Percentiles rank a stretch among this genome's conserved stretches.
phyloP scores from a whole-genome alignment of 2,329 filamentous ascomycete species.

The Fusarium pseudoanthophilum region DNA sequence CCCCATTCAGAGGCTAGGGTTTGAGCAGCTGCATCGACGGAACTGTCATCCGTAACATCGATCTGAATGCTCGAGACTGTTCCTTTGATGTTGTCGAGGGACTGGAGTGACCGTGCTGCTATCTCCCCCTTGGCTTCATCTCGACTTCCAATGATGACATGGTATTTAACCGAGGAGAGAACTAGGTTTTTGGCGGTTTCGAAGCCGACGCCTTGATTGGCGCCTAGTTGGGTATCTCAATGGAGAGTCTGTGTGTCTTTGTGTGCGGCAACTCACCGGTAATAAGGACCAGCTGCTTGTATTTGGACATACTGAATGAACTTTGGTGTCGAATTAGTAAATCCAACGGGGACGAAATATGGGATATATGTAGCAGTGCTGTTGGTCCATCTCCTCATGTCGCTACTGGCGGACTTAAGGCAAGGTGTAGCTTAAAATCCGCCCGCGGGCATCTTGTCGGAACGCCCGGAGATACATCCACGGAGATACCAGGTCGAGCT shows the following conservation, averaged over 20 bases:
- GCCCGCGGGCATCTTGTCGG: neutral
- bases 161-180: conserved; percentile 5
- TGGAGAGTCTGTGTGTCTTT: no score
- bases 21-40: conserved; percentile 4
- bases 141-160: conserved; percentile 19
- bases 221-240: conserved; percentile 10
- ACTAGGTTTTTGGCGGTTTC: conserved; percentile 22
- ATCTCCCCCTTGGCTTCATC: conserved; percentile 9
- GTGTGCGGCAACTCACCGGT: conserved; percentile 6
- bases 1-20: conserved; percentile 8
- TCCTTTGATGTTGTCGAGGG: conserved; percentile 2
- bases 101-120: neutral
- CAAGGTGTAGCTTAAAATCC: neutral
- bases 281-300: conserved; percentile 12
- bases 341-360: neutral
- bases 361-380: neutral
- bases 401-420: neutral
- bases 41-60: conserved; percentile 1
- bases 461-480: neutral
- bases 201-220: conserved; percentile 23
- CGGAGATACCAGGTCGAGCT: neutral
- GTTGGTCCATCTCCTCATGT: rapidly evolving
- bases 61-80: conserved; percentile 11
- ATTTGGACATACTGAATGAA: neutral
- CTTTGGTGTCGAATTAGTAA: rapidly evolving